Percentiles rank a stretch among this genome's conserved stretches.
Conservation (phyloP, 2,329 filamentous ascomycete genomes). For the Chaetomium strumarium region DNA sequence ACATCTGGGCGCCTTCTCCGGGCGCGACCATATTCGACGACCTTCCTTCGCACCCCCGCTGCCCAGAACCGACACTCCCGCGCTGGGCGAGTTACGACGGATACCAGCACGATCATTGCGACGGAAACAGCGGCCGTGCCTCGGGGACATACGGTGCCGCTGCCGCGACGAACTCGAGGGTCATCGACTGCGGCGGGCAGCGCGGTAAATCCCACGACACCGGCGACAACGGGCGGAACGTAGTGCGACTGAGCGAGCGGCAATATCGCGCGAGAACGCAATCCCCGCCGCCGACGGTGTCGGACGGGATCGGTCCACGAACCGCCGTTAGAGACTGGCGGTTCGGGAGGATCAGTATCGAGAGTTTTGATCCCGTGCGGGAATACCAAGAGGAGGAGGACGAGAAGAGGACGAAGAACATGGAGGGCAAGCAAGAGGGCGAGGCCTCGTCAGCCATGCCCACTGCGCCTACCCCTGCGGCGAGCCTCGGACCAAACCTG, state of each 20-base stretch:
- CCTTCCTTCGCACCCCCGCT: constrained; percentile 45
- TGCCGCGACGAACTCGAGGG: constrained; percentile 16
- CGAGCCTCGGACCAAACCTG: constrained; percentile 46
- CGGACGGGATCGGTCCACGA: constrained; percentile 40
- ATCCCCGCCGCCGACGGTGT: constrained; percentile 38
- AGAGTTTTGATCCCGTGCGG: constrained; percentile 66
- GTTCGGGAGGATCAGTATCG: constrained; percentile 70
- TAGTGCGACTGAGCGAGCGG: constrained; percentile 35
- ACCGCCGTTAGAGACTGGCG: constrained; percentile 66
- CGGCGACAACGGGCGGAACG: constrained; percentile 22
- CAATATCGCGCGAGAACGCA: constrained; percentile 37
- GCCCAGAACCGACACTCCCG: background rate
- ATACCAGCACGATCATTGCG: background rate
- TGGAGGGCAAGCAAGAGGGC: constrained; percentile 29
- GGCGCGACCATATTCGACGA: constrained; percentile 49
- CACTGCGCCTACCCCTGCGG: constrained; percentile 26
- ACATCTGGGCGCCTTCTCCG: constrained; percentile 46
- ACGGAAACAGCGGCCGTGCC: background rate
- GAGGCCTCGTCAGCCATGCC: constrained; percentile 14
- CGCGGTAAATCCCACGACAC: background rate
- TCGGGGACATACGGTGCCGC: background rate
- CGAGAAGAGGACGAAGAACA: constrained; percentile 21
- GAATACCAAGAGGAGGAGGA: constrained; percentile 18
- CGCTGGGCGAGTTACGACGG: background rate
- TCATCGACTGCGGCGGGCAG: constrained; percentile 31